Percentiles rank a stretch among this genome's conserved stretches.
Evolutionary conservation across 2,329 filamentous ascomycete species (phyloP).

Genomic region (Xenoacremonium recifei): DNA sequence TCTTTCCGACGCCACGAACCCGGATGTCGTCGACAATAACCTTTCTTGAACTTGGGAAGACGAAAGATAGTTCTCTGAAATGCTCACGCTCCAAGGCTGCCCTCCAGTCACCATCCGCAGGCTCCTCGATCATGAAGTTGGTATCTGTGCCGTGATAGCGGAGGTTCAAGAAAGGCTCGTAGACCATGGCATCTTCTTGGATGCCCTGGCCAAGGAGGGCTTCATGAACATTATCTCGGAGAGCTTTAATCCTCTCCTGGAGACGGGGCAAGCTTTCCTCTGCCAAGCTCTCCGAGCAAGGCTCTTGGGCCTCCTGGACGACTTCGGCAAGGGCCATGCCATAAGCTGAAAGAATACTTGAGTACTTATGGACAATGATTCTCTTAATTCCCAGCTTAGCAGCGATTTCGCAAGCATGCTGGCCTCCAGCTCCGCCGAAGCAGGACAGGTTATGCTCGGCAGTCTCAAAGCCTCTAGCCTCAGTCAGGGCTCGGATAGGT

Average conservation of each 20-base stretch:
- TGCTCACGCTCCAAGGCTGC: slow-evolving; percentile 31
- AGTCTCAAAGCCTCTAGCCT: slow-evolving; percentile 48
- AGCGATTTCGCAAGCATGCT: slow-evolving; percentile 46
- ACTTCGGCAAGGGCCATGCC: slow-evolving; percentile 40
- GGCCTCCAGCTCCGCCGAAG: slow-evolving; percentile 72
- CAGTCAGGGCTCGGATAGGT: slow-evolving; percentile 69
- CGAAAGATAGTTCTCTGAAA: slow-evolving; percentile 38
- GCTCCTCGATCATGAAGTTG: slow-evolving; percentile 41
- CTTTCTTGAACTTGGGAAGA: slow-evolving; percentile 23
- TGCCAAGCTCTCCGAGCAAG: slow-evolving; percentile 22
- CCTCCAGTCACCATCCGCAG: slow-evolving; percentile 28
- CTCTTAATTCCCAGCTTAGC: slow-evolving; percentile 35
- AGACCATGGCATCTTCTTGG: slow-evolving; percentile 33
- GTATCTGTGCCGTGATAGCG: slow-evolving; percentile 43
- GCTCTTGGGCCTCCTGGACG: slow-evolving; percentile 35
- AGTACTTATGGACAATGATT: slow-evolving; percentile 41
- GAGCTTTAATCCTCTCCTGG: not conserved
- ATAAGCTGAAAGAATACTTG: slow-evolving; percentile 41
- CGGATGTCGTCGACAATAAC: slow-evolving; percentile 41
- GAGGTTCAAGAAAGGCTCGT: slow-evolving; percentile 43
- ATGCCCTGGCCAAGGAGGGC: slow-evolving; percentile 35
- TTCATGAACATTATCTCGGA: not conserved
- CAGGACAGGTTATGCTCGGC: slow-evolving; percentile 27
- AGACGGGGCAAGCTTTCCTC: not conserved
- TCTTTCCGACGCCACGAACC: slow-evolving; percentile 33